Base-by-base conservation (phyloP, 352 stramenopile genomes). In the Globisporangium cystogenes region DNA sequence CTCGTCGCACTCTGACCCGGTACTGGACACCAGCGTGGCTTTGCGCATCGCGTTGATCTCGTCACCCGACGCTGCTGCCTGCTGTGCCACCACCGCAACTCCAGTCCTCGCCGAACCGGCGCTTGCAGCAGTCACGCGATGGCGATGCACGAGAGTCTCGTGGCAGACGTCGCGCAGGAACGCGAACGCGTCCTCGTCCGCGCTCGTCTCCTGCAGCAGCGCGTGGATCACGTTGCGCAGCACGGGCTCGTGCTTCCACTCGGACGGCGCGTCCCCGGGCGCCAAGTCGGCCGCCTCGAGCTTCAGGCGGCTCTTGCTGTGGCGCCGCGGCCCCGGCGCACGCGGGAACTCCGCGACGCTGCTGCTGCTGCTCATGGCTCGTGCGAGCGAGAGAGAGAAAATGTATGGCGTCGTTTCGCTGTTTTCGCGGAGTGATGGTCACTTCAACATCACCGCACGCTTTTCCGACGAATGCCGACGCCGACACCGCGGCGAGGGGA, bases 141-240 rank as follows among this genome's bases (percentile, higher is more conserved):
- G 53, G 26, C 49, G 62, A 0, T 33, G 49, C 1, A 33, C 16
- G 1, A 89, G 51, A 14, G 79, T 87, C 42, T 81, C 62, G 10
- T 65, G 62, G 45, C 82, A 92, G n/a, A 90, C 60, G 36, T 92
- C 76, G 23, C 77, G 76, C n/a, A 91, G 53, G 41, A 71, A 71
- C 48, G 58, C 56, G 24, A 81, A 65, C 37, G 74, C 66, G 2
- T 81, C 65, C 20, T 72, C 64, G 31, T 90, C 74, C 4, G 29
- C 51, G 23, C 53, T 55, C 8, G 71, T 81, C 39, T 85, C 71
- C 29, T 87, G 71, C 8, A 90, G 65, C 37, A 92, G 57, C 23
- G 63, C 59, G 26, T 64, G 62, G 20, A 92, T 60, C 7, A 64
- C 69, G 20, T 60, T 72, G 15, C 74, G 68, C 53, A 92, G 64